Evolutionary conservation across 2,329 filamentous ascomycete species (phyloP), one percentile per base, ranked within the genome.

Genomic region (Ceratocystis eucalypticola): DNA sequence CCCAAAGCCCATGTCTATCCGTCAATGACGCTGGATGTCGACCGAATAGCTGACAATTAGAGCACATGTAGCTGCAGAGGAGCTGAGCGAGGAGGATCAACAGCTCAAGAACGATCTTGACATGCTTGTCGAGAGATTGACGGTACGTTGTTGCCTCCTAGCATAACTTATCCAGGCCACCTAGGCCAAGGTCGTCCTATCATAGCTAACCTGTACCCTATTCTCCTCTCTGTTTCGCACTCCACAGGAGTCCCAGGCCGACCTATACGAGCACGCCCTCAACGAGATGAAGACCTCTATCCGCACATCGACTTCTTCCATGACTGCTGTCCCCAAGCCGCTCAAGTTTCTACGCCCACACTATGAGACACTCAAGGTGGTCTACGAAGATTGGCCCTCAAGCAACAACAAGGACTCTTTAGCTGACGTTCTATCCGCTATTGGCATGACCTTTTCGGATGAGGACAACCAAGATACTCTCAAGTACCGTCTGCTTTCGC

Each of bases 371-470:
- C 82, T 99, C 74, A 88, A 88, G 69, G 88, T 88, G 76, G 80
- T 92, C 33, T 96, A 96, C 79, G 92, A 96, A 68, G 84, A 88
- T 75, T 99, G 95, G 94, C 83, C 88, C 3, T 82, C 83, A 66
- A 86, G 91, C 70, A 85, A 91, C 64, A 85, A 96, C 78, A 96
- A 95, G 84, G 90, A 88, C 69, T 84, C 91, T 2, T 80, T 99
- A 70, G 95, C 94, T 59, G 95, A 99, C 77, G 94, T 96, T 71
- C 81, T 99, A 64, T 99, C 94, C 15, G 94, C 99, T 62, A 88
- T 99, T 71, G 94, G 93, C 69, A 99, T 99, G 94, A 99, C 94
- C 65, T 96, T 93, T 75, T 96, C 93, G 62, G 93, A 97, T 74
- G 94, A 97, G 77, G 91, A 96, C 73, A 87, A 91, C 75, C 85